Percentiles rank a stretch among this genome's conserved stretches.
phyloP scores from a whole-genome alignment of 2,329 filamentous ascomycete genomes.

The Trichoderma aggressivum region DNA sequence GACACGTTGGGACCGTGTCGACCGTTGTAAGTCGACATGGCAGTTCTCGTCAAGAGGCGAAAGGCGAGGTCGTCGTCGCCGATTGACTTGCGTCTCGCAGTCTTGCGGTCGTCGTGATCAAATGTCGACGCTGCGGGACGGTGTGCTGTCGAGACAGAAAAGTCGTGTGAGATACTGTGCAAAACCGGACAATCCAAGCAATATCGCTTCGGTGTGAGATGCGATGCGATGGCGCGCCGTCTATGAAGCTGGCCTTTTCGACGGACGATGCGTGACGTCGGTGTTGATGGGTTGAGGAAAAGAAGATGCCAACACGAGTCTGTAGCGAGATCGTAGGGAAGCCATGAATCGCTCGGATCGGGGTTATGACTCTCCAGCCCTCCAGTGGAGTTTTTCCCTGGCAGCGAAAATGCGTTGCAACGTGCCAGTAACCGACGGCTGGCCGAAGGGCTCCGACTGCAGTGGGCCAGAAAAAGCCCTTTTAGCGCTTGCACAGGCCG shows the following conservation, averaged over 20 bases:
- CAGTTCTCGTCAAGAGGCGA: background rate
- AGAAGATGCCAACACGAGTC: background rate
- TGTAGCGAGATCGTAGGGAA: constrained; percentile 7
- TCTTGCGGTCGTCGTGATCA: background rate
- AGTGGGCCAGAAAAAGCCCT: constrained; percentile 7
- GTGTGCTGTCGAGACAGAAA: background rate
- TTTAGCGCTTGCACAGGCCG: constrained; percentile 12
- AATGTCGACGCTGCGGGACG: background rate
- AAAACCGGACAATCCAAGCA: background rate
- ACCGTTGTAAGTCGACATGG: constrained; percentile 71
- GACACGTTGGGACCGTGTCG: constrained; percentile 83
- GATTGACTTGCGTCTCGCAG: background rate
- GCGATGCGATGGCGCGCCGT: background rate
- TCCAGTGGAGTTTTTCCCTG: constrained; percentile 8
- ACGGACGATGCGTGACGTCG: background rate
- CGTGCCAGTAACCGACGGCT: constrained; percentile 15
- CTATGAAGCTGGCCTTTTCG: background rate
- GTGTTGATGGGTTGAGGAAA: background rate
- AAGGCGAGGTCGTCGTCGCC: background rate
- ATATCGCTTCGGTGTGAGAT: background rate
- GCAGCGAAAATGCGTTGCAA: constrained; percentile 8
- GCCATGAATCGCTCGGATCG: constrained; percentile 7
- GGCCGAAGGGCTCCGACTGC: constrained; percentile 7
- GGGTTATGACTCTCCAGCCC: constrained; percentile 18
- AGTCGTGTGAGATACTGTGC: background rate